Percentiles rank a stretch among this genome's conserved stretches.
Evolutionary conservation across 2,329 filamentous ascomycete species (phyloP).

Genomic region (Metarhizium album): DNA sequence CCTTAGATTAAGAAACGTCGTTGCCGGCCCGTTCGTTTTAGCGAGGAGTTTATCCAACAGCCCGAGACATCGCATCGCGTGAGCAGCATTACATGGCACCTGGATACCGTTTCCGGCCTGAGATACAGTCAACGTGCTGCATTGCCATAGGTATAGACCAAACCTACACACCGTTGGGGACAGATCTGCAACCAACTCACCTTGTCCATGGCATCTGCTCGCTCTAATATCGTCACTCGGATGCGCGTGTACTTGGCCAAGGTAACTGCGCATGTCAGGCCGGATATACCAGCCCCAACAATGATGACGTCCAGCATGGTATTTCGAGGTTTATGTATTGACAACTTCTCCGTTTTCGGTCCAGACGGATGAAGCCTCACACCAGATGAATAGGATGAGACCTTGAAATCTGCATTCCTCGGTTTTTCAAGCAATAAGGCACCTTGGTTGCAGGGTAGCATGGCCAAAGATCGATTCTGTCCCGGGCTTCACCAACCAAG

Average conservation of each 20-base stretch:
- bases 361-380: background rate
- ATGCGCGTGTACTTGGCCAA: constrained; percentile 3
- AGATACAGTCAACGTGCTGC: background rate
- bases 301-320: constrained; percentile 8
- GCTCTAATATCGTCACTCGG: constrained; percentile 9
- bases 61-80: constrained; percentile 9
- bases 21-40: background rate
- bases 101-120: constrained; percentile 12
- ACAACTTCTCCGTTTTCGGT: background rate
- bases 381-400: background rate
- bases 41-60: constrained; percentile 8
- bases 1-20: background rate
- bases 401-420: background rate
- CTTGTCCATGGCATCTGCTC: background rate
- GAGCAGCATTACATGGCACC: constrained; percentile 10
- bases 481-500: background rate
- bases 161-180: too few species aligned
- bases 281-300: constrained; percentile 11
- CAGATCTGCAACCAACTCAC: background rate
- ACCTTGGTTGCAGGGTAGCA: background rate
- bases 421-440: background rate
- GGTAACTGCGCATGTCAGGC: constrained; percentile 7
- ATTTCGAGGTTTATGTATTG: background rate
- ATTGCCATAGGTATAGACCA: background rate
- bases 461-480: background rate